These are phyloP conservation scores for Thermomyces lanuginosus DNA, from an alignment of 2,329 filamentous ascomycete genomes.

Conservation along the genomic window DNA sequence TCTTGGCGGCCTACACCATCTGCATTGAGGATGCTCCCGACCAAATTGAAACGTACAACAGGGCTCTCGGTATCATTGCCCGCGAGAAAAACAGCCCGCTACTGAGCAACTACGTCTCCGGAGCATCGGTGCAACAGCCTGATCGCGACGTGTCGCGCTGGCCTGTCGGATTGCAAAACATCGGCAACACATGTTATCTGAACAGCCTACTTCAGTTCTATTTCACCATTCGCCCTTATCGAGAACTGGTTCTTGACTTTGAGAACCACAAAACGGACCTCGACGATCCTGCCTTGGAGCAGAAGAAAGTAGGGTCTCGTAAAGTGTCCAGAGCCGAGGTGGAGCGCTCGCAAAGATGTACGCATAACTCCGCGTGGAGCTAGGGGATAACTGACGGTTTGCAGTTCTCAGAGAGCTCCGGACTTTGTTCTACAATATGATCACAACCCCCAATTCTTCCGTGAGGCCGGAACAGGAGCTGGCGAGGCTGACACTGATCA, in stretches of 20 bases:
- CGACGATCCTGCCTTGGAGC: constrained; percentile 44
- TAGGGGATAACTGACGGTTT: constrained; percentile 11
- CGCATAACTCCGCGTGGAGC: too few species aligned
- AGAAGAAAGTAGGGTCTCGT: constrained; percentile 61
- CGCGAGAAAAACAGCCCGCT: constrained; percentile 24
- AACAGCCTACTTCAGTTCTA: constrained; percentile 95
- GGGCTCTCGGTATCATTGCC: constrained; percentile 33
- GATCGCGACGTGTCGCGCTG: constrained; percentile 34
- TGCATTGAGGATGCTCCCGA: constrained; percentile 30
- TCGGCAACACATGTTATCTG: constrained; percentile 94
- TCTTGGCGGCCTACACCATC: constrained; percentile 33
- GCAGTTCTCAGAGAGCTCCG: constrained; percentile 60
- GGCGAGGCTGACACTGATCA: constrained; percentile 61
- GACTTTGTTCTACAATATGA: constrained; percentile 53
- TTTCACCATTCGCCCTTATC: constrained; percentile 69
- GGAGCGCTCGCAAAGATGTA: constrained; percentile 54
- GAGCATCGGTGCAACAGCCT: constrained; percentile 13
- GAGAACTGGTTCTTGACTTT: constrained; percentile 64
- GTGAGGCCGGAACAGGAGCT: constrained; percentile 61
- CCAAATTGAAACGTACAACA: constrained; percentile 30
- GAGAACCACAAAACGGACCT: constrained; percentile 54
- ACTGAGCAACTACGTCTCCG: constrained; percentile 20
- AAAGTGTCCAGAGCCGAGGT: constrained; percentile 44
- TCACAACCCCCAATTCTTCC: constrained; percentile 42
- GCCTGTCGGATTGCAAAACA: constrained; percentile 79